Evolutionary conservation across 2,329 filamentous ascomycete species (phyloP).

Genomic region (Cadophora gregata): DNA sequence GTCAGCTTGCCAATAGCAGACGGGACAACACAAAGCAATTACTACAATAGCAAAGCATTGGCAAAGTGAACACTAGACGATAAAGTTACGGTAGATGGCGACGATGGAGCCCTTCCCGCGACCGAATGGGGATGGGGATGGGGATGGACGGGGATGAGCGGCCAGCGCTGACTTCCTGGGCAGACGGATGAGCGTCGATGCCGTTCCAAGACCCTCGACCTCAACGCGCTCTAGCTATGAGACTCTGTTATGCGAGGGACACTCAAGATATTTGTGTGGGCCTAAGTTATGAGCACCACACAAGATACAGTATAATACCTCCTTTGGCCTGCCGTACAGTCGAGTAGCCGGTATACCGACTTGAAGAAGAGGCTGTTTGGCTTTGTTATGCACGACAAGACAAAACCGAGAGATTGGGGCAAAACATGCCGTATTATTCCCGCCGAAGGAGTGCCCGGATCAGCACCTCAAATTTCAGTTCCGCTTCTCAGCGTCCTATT

Average conservation of each 20-base stretch:
- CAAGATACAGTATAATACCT: not conserved
- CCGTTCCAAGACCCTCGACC: constrained; percentile 9
- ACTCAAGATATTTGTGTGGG: not conserved
- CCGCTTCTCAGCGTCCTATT: not conserved
- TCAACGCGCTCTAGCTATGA: not conserved
- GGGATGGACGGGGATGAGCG: not conserved
- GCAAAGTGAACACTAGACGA: constrained; percentile 1
- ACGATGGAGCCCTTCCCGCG: not conserved
- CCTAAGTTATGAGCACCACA: not conserved
- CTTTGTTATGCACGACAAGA: constrained; percentile 7
- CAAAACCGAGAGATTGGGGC: not conserved
- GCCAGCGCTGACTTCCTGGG: constrained; percentile 3
- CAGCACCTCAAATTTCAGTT: constrained; percentile 11
- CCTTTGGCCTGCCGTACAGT: not conserved
- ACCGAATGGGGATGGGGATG: not conserved
- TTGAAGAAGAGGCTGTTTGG: constrained; percentile 2
- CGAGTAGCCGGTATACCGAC: constrained; percentile 1
- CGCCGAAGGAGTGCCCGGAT: constrained; percentile 13
- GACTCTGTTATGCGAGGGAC: not conserved
- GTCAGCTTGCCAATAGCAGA: not conserved
- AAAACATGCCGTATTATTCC: constrained; percentile 14
- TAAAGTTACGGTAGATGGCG: constrained; percentile 14
- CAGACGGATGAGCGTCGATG: constrained; percentile 12
- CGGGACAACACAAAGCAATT: not conserved
- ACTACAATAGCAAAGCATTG: constrained; percentile 7